Evolutionary conservation across 2,329 filamentous ascomycete genomes (phyloP).

Genomic region (Cercospora sp.): DNA sequence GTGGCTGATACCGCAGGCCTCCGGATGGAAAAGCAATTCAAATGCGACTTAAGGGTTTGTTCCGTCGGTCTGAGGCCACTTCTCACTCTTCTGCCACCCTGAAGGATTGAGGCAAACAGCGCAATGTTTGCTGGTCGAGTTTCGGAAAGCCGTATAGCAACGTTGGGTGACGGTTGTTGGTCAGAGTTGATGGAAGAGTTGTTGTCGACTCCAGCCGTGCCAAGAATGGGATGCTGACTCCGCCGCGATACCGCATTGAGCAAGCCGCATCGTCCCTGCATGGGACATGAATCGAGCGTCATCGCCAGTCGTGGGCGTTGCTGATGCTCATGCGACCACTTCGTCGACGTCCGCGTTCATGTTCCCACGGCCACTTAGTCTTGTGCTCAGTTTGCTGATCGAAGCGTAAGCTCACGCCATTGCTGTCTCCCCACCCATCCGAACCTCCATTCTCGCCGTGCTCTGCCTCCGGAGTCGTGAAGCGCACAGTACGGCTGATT

Average conservation of each 20-base stretch:
- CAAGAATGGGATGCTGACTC: not conserved
- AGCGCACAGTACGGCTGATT: not conserved
- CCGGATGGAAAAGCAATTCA: too few species aligned
- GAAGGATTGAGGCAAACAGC: too few species aligned
- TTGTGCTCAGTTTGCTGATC: not conserved
- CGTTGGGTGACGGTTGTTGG: too few species aligned
- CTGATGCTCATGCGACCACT: not conserved
- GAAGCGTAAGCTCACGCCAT: not conserved
- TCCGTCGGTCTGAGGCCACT: too few species aligned
- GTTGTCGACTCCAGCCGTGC: not conserved
- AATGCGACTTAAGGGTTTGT: too few species aligned
- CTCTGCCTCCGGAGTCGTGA: not conserved
- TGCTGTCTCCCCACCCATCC: not conserved
- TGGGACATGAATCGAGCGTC: not conserved
- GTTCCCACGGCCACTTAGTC: not conserved
- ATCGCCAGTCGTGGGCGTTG: not conserved
- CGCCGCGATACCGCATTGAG: not conserved
- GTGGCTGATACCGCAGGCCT: too few species aligned
- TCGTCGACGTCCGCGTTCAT: not conserved
- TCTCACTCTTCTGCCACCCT: too few species aligned
- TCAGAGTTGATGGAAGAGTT: too few species aligned
- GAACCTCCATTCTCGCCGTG: too few species aligned
- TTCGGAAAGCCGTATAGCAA: too few species aligned
- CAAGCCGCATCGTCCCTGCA: conserved; percentile 1
- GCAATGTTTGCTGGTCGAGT: too few species aligned